Conservation (phyloP, 495 filamentous ascomycete species). For the Lepidopterella palustris region DNA sequence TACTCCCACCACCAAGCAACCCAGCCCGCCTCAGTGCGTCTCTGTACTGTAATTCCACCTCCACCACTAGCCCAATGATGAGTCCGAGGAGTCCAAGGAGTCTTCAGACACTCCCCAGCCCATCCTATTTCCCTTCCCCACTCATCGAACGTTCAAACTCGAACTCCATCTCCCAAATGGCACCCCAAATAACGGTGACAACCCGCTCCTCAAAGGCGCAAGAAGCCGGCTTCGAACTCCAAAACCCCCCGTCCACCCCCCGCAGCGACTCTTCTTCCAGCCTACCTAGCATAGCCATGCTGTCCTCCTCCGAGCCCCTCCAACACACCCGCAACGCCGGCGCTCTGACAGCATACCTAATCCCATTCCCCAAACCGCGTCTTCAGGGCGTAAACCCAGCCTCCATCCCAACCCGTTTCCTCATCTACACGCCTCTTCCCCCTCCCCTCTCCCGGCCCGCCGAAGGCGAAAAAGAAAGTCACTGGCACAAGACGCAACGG, state of each 20-base stretch:
- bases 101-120: no score
- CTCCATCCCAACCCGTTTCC: slow-evolving; percentile 35
- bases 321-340: slow-evolving; percentile 35
- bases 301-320: slow-evolving; percentile 9
- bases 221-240: slow-evolving; percentile 23
- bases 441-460: slow-evolving; percentile 35
- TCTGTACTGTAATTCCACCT: neutral
- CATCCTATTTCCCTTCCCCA: no score
- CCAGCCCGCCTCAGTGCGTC: neutral
- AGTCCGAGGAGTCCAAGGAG: no score
- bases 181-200: neutral
- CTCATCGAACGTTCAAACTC: slow-evolving; percentile 2
- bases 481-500: slow-evolving; percentile 38
- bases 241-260: neutral
- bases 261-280: slow-evolving; percentile 5
- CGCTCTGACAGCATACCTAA: slow-evolving; percentile 37
- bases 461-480: slow-evolving; percentile 38
- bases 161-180: neutral
- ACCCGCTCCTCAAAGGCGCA: slow-evolving; percentile 18
- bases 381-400: slow-evolving; percentile 26
- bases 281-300: slow-evolving; percentile 5
- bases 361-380: slow-evolving; percentile 39
- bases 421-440: slow-evolving; percentile 39
- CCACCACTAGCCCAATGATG: no score
- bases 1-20: slow-evolving; percentile 10